A percentile compares a stretch with the other conserved stretches of the same genome.
These are phyloP conservation scores for Pugionium cornutum DNA, from an alignment of 345 rosid genomes.

Conservation along the genomic window DNA sequence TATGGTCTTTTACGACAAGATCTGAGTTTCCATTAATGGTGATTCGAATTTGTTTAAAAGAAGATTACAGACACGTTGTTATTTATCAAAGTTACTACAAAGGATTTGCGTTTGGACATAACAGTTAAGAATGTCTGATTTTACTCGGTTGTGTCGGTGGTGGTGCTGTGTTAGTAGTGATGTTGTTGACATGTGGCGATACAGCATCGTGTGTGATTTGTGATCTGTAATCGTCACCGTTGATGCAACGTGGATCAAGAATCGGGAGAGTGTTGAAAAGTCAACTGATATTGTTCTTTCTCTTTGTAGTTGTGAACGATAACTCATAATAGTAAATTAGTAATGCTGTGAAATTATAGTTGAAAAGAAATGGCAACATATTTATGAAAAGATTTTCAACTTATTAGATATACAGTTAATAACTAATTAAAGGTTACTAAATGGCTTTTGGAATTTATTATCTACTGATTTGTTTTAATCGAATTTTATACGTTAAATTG, in stretches of 20 bases:
- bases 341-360: too few relatives aligned
- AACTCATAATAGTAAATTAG: too few relatives aligned
- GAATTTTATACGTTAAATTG: too few relatives aligned
- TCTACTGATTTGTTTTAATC: too few relatives aligned
- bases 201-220: slow-evolving; percentile 7
- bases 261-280: slow-evolving; percentile 33
- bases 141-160: slow-evolving; percentile 42
- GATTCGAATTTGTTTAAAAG: slow-evolving; percentile 25
- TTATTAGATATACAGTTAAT: too few relatives aligned
- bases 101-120: slow-evolving; percentile 23
- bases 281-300: neutral
- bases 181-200: slow-evolving; percentile 20
- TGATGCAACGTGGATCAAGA: slow-evolving; percentile 19
- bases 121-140: slow-evolving; percentile 34
- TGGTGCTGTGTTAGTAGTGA: slow-evolving; percentile 32
- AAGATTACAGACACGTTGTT: slow-evolving; percentile 2
- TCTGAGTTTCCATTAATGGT: slow-evolving; percentile 38
- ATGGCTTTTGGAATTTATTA: too few relatives aligned
- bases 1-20: slow-evolving; percentile 28
- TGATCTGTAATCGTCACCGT: slow-evolving; percentile 30
- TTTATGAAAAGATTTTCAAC: too few relatives aligned
- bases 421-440: too few relatives aligned
- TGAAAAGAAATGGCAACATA: too few relatives aligned
- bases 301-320: too few relatives aligned
- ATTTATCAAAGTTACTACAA: slow-evolving; percentile 24